A percentile compares a stretch with the other conserved stretches of the same genome.
phyloP scores from a whole-genome alignment of 2,329 filamentous ascomycete genomes.

The Penicillium sp. region DNA sequence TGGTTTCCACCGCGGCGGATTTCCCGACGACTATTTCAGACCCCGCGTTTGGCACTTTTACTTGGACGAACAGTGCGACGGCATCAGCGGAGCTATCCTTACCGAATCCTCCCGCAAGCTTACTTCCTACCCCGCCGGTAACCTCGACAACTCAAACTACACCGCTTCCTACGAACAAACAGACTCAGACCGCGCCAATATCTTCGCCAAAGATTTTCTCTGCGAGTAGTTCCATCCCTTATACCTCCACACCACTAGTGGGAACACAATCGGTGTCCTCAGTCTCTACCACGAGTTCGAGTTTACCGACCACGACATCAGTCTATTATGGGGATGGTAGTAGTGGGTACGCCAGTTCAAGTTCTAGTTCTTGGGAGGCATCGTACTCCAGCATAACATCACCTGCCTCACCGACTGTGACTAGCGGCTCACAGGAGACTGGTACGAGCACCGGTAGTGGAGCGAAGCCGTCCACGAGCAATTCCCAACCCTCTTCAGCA shows the following conservation, averaged over 20 bases:
- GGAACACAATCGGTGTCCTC: not conserved
- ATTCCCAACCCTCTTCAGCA: conserved; percentile 10
- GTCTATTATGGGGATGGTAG: not conserved
- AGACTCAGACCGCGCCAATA: conserved; percentile 1
- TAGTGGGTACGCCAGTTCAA: not conserved
- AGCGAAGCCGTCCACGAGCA: conserved; percentile 10
- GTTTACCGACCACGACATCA: conserved; percentile 1
- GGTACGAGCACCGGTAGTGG: conserved; percentile 4
- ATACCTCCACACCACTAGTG: conserved; percentile 13
- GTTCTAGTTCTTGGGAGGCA: not conserved
- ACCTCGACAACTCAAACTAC: conserved; percentile 3
- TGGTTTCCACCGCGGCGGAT: conserved; percentile 9
- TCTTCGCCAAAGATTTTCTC: conserved; percentile 9
- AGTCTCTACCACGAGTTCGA: conserved; percentile 3
- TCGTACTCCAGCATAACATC: not conserved
- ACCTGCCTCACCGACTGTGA: not conserved
- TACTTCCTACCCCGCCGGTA: conserved; percentile 2
- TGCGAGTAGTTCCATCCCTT: conserved; percentile 5
- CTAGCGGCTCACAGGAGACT: conserved; percentile 5
- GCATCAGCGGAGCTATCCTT: not conserved
- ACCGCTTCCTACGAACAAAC: conserved; percentile 3
- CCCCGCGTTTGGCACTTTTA: conserved; percentile 9
- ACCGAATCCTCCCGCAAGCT: conserved; percentile 4
- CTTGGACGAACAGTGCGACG: conserved; percentile 1
- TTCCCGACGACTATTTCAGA: conserved; percentile 16